Evolutionary conservation across 2,329 filamentous ascomycete genomes (phyloP), one percentile per base, ranked within the genome.

Genomic region (Coniochaeta pulveracea): DNA sequence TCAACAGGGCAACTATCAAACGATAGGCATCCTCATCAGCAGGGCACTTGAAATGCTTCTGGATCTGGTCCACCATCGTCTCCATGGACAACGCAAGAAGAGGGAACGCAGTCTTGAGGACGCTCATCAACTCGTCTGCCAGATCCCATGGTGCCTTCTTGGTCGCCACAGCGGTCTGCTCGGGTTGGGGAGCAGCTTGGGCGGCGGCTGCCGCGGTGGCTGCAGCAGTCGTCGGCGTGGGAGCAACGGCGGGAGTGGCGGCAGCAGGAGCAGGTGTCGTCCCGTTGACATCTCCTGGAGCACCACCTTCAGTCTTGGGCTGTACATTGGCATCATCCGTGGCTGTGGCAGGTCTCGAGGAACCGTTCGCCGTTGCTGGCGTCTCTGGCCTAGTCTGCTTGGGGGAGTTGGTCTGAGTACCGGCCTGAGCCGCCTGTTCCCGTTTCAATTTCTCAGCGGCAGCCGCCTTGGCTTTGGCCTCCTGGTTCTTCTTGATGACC

Each of bases 31-130:
- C 91, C 55, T 99, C 91, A 48, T 99, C 91, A 0, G 89, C 89
- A 10, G 89, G 89, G 48, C 91, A 96, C 61, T 98, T 98, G 72
- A 98, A 98, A 58, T 96, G 82, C 66, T 96, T 96, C 56, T 91
- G 83, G 38, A 98, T 94, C 58, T 96, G 89, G 52, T 98, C 91
- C 19, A 96, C 88, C 86, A 96, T 98, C 0, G 89, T 94, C 61
- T 99, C 91, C 91, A 99, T 96, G 0, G 89, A 95, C 26, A 96
- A 64, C 8, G 93, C 91, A 46, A 99, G 72, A 12, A 99, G 69
- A 16, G 91, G 91, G 66, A 96, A 98, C 0, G 89, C 88, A 6
- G 91, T 96, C 66, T 98, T 96, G 34, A 98, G 76, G 19, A 86
- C 83, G 21, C 86, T 83, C 70, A 94, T 86, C 39, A 98, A 85